Evolutionary conservation across 2,329 filamentous ascomycete genomes (phyloP).

Genomic region (Immersiporthe knoxdaviesiana): DNA sequence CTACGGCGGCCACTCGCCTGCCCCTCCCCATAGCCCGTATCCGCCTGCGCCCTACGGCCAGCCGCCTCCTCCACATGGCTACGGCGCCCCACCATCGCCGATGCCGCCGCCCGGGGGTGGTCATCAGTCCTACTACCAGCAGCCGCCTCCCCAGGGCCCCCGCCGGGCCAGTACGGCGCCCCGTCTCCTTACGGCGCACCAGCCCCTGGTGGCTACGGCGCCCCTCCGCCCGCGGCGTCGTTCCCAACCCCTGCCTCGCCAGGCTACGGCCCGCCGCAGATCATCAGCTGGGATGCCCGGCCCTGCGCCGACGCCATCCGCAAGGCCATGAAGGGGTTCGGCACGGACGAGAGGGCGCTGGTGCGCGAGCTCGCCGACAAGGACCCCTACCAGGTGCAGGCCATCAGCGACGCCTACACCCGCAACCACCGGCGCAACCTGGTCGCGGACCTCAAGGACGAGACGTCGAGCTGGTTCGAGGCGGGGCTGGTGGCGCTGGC

Average conservation of each 20-base stretch:
- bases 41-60: conserved; percentile 31
- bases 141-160: conserved; percentile 34
- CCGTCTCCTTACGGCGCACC: conserved; percentile 40
- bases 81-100: conserved; percentile 33
- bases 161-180: conserved; percentile 38
- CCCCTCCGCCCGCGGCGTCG: conserved; percentile 29
- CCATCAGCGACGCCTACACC: conserved; percentile 69
- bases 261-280: conserved; percentile 75
- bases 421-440: conserved; percentile 68
- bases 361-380: conserved; percentile 72
- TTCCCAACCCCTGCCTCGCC: conserved; percentile 64
- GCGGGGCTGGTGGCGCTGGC: conserved; percentile 75
- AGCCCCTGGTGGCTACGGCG: conserved; percentile 38
- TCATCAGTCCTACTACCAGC: conserved; percentile 36
- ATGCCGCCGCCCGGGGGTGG: conserved; percentile 26
- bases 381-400: conserved; percentile 76
- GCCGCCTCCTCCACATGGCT: conserved; percentile 38
- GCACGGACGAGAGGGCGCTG: conserved; percentile 80
- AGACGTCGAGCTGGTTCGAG: conserved; percentile 76
- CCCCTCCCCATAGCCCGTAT: conserved; percentile 21
- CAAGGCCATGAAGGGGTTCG: conserved; percentile 87
- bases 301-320: conserved; percentile 73
- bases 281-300: conserved; percentile 69
- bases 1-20: conserved; percentile 10
- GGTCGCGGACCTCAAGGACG: conserved; percentile 74